Conservation (phyloP, 2,329 filamentous ascomycete species). For the Hypomyces perniciosus region DNA sequence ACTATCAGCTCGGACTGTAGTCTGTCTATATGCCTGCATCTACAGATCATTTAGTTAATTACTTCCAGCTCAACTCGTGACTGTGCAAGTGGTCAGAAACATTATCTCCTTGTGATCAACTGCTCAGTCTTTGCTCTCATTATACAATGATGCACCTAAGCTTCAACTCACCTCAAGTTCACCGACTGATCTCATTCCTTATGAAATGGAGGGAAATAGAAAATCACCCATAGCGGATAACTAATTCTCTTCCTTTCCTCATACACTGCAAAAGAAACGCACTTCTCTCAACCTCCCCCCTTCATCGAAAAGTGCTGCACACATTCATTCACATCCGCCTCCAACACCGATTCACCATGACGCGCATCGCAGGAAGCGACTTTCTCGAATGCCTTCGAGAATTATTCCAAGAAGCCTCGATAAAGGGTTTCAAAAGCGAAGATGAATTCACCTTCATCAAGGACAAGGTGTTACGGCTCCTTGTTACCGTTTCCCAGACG, state of each 20-base stretch:
- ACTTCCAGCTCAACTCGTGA: too few species aligned
- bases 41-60: too few species aligned
- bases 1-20: too few species aligned
- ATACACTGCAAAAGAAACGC: background rate
- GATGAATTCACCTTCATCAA: conserved; percentile 16
- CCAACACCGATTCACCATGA: background rate
- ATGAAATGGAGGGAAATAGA: background rate
- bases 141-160: background rate
- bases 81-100: too few species aligned
- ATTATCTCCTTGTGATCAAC: too few species aligned
- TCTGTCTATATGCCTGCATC: too few species aligned
- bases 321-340: background rate
- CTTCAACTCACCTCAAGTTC: background rate
- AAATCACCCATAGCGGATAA: background rate
- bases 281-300: background rate
- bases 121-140: too few species aligned
- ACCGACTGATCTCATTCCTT: background rate
- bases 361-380: conserved; percentile 6
- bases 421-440: background rate
- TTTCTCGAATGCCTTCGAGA: conserved; percentile 14
- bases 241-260: background rate
- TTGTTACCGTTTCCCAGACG: conserved; percentile 6
- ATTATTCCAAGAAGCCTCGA: conserved; percentile 18
- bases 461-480: conserved; percentile 7
- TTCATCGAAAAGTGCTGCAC: background rate